Conservation (phyloP, 352 stramenopile genomes). For the Pythium phragmitis region DNA sequence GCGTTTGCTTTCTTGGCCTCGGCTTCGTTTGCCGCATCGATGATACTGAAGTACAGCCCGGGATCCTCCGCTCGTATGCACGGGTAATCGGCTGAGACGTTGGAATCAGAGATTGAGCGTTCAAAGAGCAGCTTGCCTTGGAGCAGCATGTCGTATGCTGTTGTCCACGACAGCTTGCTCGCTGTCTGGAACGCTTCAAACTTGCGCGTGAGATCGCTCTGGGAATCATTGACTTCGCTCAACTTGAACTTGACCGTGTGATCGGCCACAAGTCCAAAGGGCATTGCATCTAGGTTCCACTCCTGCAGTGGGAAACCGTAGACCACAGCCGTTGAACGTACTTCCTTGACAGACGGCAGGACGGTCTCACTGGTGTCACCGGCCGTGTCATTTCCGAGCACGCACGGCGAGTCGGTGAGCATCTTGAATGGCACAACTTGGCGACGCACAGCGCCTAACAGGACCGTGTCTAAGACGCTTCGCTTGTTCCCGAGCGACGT, state of each 20-base stretch:
- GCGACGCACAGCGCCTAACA: constrained; percentile 29
- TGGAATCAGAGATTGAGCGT: constrained; percentile 34
- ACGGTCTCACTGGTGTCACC: constrained; percentile 2
- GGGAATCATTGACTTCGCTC: neutral
- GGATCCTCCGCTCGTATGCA: constrained; percentile 30
- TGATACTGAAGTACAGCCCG: neutral
- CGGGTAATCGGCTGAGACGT: constrained; percentile 32
- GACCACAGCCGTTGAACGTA: constrained; percentile 37
- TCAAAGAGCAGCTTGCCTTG: constrained; percentile 46
- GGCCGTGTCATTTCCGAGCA: constrained; percentile 16
- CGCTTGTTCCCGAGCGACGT: neutral
- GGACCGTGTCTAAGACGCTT: constrained; percentile 42
- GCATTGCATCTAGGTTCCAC: constrained; percentile 48
- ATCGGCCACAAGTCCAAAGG: constrained; percentile 20
- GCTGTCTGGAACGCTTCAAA: constrained; percentile 25
- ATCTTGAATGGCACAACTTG: constrained; percentile 35
- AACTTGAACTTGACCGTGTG: constrained; percentile 25
- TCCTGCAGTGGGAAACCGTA: constrained; percentile 38
- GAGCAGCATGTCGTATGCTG: constrained; percentile 39
- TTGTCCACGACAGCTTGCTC: constrained; percentile 27
- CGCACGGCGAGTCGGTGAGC: constrained; percentile 30
- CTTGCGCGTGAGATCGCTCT: neutral
- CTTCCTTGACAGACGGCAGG: constrained; percentile 32
- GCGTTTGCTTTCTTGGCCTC: neutral
- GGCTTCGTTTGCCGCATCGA: too few species aligned